Evolutionary conservation across 495 filamentous ascomycete genomes (phyloP), one percentile per base, ranked within the genome.

Genomic region (Hypomontagnella submonticulosa): DNA sequence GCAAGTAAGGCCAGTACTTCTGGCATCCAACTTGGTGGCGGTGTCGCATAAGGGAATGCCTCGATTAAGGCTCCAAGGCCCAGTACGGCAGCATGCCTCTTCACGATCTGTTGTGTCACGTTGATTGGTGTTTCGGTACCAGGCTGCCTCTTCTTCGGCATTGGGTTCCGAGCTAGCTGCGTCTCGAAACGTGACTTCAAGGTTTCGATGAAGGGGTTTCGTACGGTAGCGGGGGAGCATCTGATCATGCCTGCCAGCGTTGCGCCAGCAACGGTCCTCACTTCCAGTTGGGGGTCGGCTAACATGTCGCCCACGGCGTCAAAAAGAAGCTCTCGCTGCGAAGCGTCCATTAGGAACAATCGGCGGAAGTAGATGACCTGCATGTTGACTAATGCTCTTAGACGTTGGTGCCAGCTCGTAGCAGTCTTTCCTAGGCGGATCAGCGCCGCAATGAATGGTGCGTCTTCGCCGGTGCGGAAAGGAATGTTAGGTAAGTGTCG

Each of bases 321-420:
- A 73, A 97, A 96, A 11, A 99, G 86, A 46, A 84, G 84, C 61
- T 92, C 83, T 57, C 95, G 90, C 70, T 96, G 87, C 12, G 81
- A 75, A 8, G 81, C 77, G n/a, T 88, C 87, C 66, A 96, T 90
- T n/a, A 97, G 81, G 84, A 99, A 99, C 19, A 99, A 83, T 27
- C 92, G 90, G 40, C 95, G 91, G 87, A 98, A 99, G 81, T 97
- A 99, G 72, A 99, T 89, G 70, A 97, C 94, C 75, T 99, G 95
- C 83, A 99, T 98, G 78, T 97, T 98, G 79, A 99, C 96, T 67
- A 98, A 87, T 20, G 96, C 91, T n/a, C 95, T 88, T 36, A 99
- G 83, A 18, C 95, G 91, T 75, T 98, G 96, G 73, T 99, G 95
- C 95, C 95, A 99, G n/a, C 89, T 90, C 2, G 89, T 78, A 0